Percentiles rank a stretch among this genome's conserved stretches.
Conservation (phyloP, 805 yeast species). For the Wickerhamomyces canadensis region DNA sequence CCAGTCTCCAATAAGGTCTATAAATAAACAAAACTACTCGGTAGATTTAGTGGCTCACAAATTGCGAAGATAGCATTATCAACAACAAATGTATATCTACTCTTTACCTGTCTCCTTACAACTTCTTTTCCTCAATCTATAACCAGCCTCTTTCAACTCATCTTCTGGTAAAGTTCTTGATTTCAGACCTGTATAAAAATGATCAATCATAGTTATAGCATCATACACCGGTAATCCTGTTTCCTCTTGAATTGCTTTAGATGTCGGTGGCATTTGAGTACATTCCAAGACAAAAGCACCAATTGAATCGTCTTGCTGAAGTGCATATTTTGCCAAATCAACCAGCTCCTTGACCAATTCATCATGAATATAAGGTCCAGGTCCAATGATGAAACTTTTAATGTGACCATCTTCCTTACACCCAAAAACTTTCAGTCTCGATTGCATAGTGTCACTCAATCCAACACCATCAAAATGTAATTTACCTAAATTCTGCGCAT, state of each 20-base stretch:
- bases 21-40: too few relatives aligned
- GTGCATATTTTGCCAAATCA: conserved; percentile 15
- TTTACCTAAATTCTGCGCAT: conserved; percentile 19
- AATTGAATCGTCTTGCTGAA: conserved; percentile 18
- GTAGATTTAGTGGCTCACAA: too few relatives aligned
- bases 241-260: conserved; percentile 24
- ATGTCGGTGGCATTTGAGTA: conserved; percentile 31
- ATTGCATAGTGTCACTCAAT: conserved; percentile 18
- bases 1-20: too few relatives aligned
- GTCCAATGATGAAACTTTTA: conserved; percentile 22
- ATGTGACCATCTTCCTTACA: conserved; percentile 20
- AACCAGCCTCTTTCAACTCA: conserved; percentile 16
- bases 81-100: too few relatives aligned
- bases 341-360: conserved; percentile 24
- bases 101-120: conserved; percentile 21
- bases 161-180: conserved; percentile 20
- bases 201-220: conserved; percentile 28
- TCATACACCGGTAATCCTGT: conserved; percentile 28
- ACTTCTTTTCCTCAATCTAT: conserved; percentile 23
- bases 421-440: conserved; percentile 19
- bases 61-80: too few relatives aligned
- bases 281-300: conserved; percentile 30
- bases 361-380: conserved; percentile 22
- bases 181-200: conserved; percentile 26
- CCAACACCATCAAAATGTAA: conserved; percentile 28